These are phyloP conservation scores for Ambrosia hybrid DNA, from an alignment of 140 eudicot genomes.

Conservation along the genomic window DNA sequence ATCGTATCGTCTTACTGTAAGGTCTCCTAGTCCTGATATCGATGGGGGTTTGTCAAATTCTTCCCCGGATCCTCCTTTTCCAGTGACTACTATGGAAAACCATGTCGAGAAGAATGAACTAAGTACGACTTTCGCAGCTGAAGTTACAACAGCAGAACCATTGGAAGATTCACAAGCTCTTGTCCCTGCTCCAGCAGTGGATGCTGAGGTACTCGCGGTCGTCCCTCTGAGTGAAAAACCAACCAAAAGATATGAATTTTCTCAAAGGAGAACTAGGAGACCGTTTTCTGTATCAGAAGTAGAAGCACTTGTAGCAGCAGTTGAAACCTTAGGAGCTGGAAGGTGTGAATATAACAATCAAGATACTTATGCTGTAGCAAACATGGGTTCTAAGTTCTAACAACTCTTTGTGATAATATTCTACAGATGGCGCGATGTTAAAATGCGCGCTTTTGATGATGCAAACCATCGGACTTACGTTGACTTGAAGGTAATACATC, in stretches of 20 bases:
- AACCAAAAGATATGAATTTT: constrained; percentile 57
- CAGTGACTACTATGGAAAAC: constrained; percentile 41
- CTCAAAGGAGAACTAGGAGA: constrained; percentile 81
- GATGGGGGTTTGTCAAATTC: constrained; percentile 34
- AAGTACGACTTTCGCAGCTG: constrained; percentile 36
- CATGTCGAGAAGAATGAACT: constrained; percentile 33
- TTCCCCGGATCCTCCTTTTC: constrained; percentile 36
- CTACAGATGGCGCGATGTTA: constrained; percentile 90
- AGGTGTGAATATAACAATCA: constrained; percentile 43
- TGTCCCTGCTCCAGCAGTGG: constrained; percentile 50
- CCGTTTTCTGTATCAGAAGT: constrained; percentile 91
- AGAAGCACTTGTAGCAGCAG: constrained; percentile 92
- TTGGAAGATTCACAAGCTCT: constrained; percentile 60
- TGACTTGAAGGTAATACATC: constrained; percentile 72
- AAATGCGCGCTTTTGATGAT: constrained; percentile 77
- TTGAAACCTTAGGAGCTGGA: constrained; percentile 94
- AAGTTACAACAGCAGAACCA: constrained; percentile 9
- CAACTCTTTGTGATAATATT: not conserved
- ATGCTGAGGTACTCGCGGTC: constrained; percentile 55
- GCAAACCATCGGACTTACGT: constrained; percentile 87
- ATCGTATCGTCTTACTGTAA: constrained; percentile 21
- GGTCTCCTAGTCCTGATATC: constrained; percentile 50
- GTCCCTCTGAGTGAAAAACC: constrained; percentile 59
- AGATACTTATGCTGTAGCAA: not conserved
- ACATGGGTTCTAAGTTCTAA: not conserved